Evolutionary conservation across 129 eudicot species (phyloP).

Genomic region (Smallanthus sonchifolius): DNA sequence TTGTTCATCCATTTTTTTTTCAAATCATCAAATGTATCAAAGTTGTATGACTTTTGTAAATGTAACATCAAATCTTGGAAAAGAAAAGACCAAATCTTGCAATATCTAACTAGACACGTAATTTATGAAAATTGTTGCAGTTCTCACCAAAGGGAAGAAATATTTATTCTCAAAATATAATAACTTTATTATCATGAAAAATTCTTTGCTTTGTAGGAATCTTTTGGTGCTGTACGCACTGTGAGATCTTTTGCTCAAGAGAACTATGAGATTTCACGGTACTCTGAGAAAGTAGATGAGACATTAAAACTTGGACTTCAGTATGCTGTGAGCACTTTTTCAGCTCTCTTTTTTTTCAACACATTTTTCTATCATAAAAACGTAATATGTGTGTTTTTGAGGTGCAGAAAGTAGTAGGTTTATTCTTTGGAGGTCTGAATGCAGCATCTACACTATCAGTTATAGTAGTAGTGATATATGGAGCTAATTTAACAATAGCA

Average conservation of each 20-base stretch:
- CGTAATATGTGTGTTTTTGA: constrained; percentile 1
- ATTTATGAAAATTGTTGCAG: not conserved
- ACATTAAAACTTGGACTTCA: constrained; percentile 81
- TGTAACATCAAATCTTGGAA: not conserved
- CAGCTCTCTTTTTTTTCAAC: not conserved
- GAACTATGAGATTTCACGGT: constrained; percentile 51
- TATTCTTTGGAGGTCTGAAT: constrained; percentile 80
- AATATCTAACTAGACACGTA: not conserved
- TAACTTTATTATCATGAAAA: not conserved
- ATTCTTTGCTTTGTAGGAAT: constrained; percentile 48
- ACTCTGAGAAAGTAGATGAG: constrained; percentile 80
- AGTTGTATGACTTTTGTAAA: not conserved
- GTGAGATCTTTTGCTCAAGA: constrained; percentile 96
- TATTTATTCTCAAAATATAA: not conserved
- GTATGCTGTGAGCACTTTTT: constrained; percentile 71
- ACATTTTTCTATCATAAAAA: not conserved
- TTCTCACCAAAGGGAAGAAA: not conserved
- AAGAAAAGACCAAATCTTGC: not conserved
- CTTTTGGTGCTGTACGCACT: constrained; percentile 89
- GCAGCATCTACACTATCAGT: constrained; percentile 92
- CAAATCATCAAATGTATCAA: not conserved
- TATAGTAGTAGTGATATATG: constrained; percentile 80
- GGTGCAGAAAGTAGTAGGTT: constrained; percentile 74
- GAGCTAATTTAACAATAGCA: constrained; percentile 69
- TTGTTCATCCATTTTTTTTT: constrained; percentile 1